Base-by-base conservation (phyloP, 2,329 filamentous ascomycete species). In the Penicillium freii region DNA sequence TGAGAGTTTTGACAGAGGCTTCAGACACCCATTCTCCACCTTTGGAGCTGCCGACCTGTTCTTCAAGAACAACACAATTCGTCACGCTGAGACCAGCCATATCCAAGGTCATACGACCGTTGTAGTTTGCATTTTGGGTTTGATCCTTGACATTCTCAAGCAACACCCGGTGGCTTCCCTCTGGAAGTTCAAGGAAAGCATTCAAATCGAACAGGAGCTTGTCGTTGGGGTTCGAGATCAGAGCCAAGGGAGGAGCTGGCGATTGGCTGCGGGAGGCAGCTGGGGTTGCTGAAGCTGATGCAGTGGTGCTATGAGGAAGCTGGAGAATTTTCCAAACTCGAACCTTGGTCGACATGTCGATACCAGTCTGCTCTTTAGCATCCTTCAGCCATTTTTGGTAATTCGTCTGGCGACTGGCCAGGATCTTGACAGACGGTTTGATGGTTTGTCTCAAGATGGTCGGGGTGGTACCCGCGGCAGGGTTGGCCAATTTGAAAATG, bases 1-100 rank as follows among this genome's bases (percentile, higher is more conserved):
- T 73, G 13, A 75, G 63, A 51, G 75, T 76, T 60, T 76, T 75
- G 60, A 72, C 73, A 47, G 75, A 76, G 21, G 69, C 74, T 56
- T 81, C 82, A 1, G 83, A 84, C 5, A 79, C 71, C 74, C 82
- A 87, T 60, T 86, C 83, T 19, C 81, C 81, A 48, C 80, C 80
- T 13, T 68, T 78, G 40, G 77, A 43, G 17, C 62, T 79, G 13
- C 84, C 82, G 46, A 88, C 80, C 60, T 87, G 82, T 71, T 96
- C 91, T 71, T 97, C 93, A 5, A 97, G 78, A n/a, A 96, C 85
- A 49, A 97, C 81, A 4, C 87, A 85, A 68, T 90, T 86, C 60
- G 91, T 87, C 33, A 85, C 84, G n/a, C 82, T 84, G 23, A 97
- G 79, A 1, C 87, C 87, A 49, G 86, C 82, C 53, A 85, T 77